phyloP scores from a whole-genome alignment of 257 asterid species.

The Gentiana straminea region DNA sequence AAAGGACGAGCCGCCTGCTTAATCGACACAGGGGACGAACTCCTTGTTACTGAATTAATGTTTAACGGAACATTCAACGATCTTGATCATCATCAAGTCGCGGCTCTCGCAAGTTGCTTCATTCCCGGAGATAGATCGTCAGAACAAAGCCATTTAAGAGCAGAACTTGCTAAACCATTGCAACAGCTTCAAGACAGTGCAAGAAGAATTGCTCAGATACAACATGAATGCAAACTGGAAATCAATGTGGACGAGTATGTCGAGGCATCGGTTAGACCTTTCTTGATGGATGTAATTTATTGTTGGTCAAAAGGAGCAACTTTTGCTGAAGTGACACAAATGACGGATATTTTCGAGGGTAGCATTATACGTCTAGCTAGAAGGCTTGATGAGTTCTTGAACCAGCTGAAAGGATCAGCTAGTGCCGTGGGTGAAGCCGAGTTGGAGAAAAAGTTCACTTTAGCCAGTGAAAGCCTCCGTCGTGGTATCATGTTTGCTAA shows the following conservation, averaged over 20 bases:
- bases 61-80: slow-evolving; percentile 95
- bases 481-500: slow-evolving; percentile 98
- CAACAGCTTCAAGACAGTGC: slow-evolving; percentile 98
- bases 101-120: slow-evolving; percentile 92
- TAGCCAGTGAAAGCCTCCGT: slow-evolving; percentile 86
- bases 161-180: slow-evolving; percentile 82
- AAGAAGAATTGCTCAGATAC: slow-evolving; percentile 90
- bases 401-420: slow-evolving; percentile 88
- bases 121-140: slow-evolving; percentile 77
- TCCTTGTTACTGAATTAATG: slow-evolving; percentile 94
- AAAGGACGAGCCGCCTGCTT: slow-evolving; percentile 99
- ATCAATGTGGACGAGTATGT: slow-evolving; percentile 89
- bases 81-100: slow-evolving; percentile 91
- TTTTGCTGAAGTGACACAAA: slow-evolving; percentile 63
- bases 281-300: slow-evolving; percentile 90
- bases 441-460: slow-evolving; percentile 68
- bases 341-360: slow-evolving; percentile 96
- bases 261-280: slow-evolving; percentile 86
- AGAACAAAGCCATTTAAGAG: slow-evolving; percentile 78
- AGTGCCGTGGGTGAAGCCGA: slow-evolving; percentile 85
- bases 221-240: slow-evolving; percentile 96
- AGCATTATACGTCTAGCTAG: slow-evolving; percentile 83
- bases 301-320: slow-evolving; percentile 98
- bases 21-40: slow-evolving; percentile 98
- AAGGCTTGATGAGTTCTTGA: slow-evolving; percentile 92